These are phyloP conservation scores for Pseudocercospora eumusae DNA, from an alignment of 2,329 filamentous ascomycete genomes.

Conservation along the genomic window DNA sequence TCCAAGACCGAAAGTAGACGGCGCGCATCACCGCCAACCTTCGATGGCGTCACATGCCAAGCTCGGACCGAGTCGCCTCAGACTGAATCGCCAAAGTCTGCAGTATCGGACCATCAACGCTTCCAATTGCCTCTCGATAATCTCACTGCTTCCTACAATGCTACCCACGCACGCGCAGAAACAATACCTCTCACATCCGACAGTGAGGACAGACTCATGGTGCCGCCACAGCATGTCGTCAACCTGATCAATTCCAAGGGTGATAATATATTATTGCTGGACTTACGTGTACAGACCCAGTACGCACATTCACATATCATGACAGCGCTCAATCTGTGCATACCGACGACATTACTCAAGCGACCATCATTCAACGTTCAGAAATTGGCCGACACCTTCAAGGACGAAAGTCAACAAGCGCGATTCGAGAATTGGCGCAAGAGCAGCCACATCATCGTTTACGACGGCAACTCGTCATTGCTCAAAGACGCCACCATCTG, in stretches of 20 bases:
- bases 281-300: conserved; percentile 83
- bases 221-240: conserved; percentile 52
- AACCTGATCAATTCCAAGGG: conserved; percentile 50
- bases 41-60: conserved; percentile 11
- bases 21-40: conserved; percentile 48
- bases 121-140: conserved; percentile 37
- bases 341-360: conserved; percentile 91
- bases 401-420: conserved; percentile 65
- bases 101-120: conserved; percentile 26
- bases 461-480: conserved; percentile 75
- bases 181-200: conserved; percentile 45
- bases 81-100: conserved; percentile 31
- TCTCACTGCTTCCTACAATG: conserved; percentile 22
- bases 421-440: conserved; percentile 76
- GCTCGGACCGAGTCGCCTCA: conserved; percentile 33
- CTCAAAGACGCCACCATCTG: conserved; percentile 78
- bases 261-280: conserved; percentile 68
- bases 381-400: conserved; percentile 85
- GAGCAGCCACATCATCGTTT: conserved; percentile 78
- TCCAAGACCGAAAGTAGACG: conserved; percentile 47
- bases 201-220: conserved; percentile 44
- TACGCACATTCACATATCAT: conserved; percentile 73
- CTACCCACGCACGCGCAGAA: conserved; percentile 45
- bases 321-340: conserved; percentile 87
- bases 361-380: conserved; percentile 85